Percentiles rank a stretch among this genome's conserved stretches.
These are phyloP conservation scores for Phytophthora cryptogea DNA, from an alignment of 352 stramenopile species.

Conservation along the genomic window DNA sequence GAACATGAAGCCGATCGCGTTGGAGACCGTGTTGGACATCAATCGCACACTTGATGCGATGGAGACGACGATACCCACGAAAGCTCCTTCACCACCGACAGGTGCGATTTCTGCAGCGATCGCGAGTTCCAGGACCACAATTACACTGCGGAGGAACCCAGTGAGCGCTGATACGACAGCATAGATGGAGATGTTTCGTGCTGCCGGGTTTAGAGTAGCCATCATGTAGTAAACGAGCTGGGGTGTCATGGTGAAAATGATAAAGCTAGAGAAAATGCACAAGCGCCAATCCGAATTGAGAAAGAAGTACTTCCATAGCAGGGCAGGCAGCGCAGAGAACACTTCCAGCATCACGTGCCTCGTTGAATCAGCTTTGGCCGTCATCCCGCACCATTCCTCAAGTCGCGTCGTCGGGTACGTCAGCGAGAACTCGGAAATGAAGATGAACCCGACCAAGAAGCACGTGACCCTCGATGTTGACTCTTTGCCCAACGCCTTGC, in stretches of 20 bases:
- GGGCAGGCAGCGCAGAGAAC: constrained; percentile 34
- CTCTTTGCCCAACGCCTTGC: constrained; percentile 35
- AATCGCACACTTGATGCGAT: constrained; percentile 47
- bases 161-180: constrained; percentile 39
- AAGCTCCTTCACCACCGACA: constrained; percentile 43
- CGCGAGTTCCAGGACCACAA: constrained; percentile 45
- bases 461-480: constrained; percentile 41
- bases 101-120: constrained; percentile 51
- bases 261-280: constrained; percentile 36
- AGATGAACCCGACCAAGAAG: constrained; percentile 51
- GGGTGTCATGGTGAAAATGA: constrained; percentile 40
- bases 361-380: constrained; percentile 31
- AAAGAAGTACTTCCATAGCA: constrained; percentile 40
- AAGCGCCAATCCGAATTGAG: constrained; percentile 43
- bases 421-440: constrained; percentile 56
- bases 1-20: constrained; percentile 50
- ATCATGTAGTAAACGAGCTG: constrained; percentile 35
- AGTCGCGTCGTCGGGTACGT: constrained; percentile 43
- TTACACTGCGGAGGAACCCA: constrained; percentile 39
- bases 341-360: constrained; percentile 36
- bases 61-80: constrained; percentile 47
- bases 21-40: constrained; percentile 46
- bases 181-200: constrained; percentile 36
- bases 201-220: constrained; percentile 26
- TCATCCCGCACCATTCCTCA: constrained; percentile 46